Evolutionary conservation across 495 filamentous ascomycete genomes (phyloP), one percentile per base, ranked within the genome.

Genomic region (Penicillium bialowiezense): DNA sequence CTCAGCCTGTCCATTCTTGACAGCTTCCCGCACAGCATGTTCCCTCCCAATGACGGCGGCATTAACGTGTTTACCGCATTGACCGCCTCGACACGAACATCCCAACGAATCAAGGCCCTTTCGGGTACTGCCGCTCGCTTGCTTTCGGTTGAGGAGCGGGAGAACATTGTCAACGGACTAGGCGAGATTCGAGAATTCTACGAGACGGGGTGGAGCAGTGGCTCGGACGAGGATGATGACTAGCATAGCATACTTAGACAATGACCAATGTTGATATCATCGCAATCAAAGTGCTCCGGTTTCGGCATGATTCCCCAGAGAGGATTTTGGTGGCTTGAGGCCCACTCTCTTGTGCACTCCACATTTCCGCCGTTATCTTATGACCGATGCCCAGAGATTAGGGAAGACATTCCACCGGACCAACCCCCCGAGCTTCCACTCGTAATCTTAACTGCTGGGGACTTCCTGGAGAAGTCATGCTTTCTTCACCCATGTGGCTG

Each of bases 181-280:
- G 84, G 84, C 36, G 87, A 88, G 56, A 85, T 97, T 48, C 82
- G 86, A 9, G 92, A 96, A 60, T 85, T 84, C 50, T 97, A 95
- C 60, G 84, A 89, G 58, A 88, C 91, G 41, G 92, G 90, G 1
- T 97, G 90, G 90, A 80, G 83, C 31, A 91, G 88, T 67, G 91
- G 84, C 45, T 87, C 82, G 39, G 90, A 95, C 39, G 83, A 84
- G 9, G 90, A 87, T 31, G 87, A 91, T 53, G 91, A 92, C 52
- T 86, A 57, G 23, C 23, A 41, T 46, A 13, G 17, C 32, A 36
- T 6, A 14, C 9, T 15, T 37, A 5, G 13, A 14, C 10, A 13
- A 33, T 15, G 34, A 47, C 7, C 13, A 24, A 18, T 23, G 26
- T 40, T 40, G 45, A 48, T 40, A 40, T 48, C 45, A 48, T 47